Evolutionary conservation across 768 basidiomycete species (phyloP).

Genomic region (Piloderma croceum): DNA sequence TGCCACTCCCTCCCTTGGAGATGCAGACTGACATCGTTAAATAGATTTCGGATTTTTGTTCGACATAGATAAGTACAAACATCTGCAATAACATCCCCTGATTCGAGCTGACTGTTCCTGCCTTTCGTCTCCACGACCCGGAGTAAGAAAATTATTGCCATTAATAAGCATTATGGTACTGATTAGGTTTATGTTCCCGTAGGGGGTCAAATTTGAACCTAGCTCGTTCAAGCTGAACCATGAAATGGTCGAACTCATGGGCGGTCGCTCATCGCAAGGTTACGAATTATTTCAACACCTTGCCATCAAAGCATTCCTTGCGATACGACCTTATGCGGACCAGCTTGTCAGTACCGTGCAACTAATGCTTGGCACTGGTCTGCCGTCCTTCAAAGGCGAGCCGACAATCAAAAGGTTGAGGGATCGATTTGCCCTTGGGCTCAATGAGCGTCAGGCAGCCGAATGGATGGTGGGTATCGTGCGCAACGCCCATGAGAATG

Average conservation of each 20-base stretch:
- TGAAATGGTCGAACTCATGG: slow-evolving; percentile 98
- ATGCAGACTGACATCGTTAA: not conserved
- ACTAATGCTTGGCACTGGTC: slow-evolving; percentile 90
- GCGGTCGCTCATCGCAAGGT: slow-evolving; percentile 89
- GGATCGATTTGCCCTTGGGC: slow-evolving; percentile 77
- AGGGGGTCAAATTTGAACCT: slow-evolving; percentile 99
- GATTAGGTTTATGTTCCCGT: slow-evolving; percentile 2
- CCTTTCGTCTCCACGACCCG: slow-evolving; percentile 45
- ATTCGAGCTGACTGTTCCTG: slow-evolving; percentile 11
- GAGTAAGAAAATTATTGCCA: slow-evolving; percentile 36
- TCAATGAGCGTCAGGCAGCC: slow-evolving; percentile 87
- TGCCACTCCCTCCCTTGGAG: not conserved
- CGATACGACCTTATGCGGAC: slow-evolving; percentile 90
- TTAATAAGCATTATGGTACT: slow-evolving; percentile 1
- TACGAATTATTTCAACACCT: slow-evolving; percentile 92
- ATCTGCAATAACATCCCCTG: slow-evolving; percentile 8
- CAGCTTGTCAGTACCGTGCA: slow-evolving; percentile 84
- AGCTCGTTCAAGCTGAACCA: slow-evolving; percentile 97
- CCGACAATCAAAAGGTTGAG: slow-evolving; percentile 79
- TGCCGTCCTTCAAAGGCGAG: slow-evolving; percentile 98
- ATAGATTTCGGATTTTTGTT: slow-evolving; percentile 95
- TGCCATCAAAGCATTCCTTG: slow-evolving; percentile 93
- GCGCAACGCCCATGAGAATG: slow-evolving; percentile 91
- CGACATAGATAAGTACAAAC: slow-evolving; percentile 97
- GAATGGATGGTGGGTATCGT: slow-evolving; percentile 89